Percentiles rank a stretch among this genome's conserved stretches.
Evolutionary conservation across 2,329 filamentous ascomycete species (phyloP).

Genomic region (Colletotrichum godetiae): DNA sequence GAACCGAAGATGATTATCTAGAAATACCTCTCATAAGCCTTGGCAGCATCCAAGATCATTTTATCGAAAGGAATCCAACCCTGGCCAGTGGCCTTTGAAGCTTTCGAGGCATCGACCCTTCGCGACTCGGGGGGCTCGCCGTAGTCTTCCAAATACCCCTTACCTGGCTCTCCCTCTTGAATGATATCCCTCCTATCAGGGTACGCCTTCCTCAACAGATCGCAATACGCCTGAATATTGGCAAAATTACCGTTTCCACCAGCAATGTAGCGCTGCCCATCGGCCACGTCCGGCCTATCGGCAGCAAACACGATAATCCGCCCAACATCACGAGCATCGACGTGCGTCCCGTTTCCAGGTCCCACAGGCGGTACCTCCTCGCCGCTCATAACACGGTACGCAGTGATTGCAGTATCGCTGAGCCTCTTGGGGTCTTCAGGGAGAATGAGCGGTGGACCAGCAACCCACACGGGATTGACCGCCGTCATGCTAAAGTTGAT

Average conservation of each 20-base stretch:
- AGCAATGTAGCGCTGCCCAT: constrained; percentile 18
- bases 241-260: constrained; percentile 16
- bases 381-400: constrained; percentile 36
- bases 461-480: constrained; percentile 30
- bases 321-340: constrained; percentile 34
- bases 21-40: constrained; percentile 29
- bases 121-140: constrained; percentile 2
- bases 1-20: not conserved
- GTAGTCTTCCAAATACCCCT: constrained; percentile 25
- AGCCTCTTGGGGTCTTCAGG: constrained; percentile 26
- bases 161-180: constrained; percentile 21
- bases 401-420: constrained; percentile 36
- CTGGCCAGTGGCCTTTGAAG: constrained; percentile 21
- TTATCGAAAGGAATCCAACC: constrained; percentile 23
- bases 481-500: constrained; percentile 40
- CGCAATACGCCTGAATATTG: constrained; percentile 18
- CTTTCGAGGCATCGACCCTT: constrained; percentile 29
- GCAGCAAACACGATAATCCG: constrained; percentile 24
- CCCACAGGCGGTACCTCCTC: not conserved
- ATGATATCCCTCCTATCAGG: constrained; percentile 19
- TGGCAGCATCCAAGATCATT: constrained; percentile 30
- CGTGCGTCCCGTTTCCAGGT: constrained; percentile 20
- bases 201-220: constrained; percentile 19
- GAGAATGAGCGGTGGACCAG: constrained; percentile 29
- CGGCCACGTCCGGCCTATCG: not conserved